Conservation (phyloP, 306 rosid genomes). For the Dalbergia oliveri region DNA sequence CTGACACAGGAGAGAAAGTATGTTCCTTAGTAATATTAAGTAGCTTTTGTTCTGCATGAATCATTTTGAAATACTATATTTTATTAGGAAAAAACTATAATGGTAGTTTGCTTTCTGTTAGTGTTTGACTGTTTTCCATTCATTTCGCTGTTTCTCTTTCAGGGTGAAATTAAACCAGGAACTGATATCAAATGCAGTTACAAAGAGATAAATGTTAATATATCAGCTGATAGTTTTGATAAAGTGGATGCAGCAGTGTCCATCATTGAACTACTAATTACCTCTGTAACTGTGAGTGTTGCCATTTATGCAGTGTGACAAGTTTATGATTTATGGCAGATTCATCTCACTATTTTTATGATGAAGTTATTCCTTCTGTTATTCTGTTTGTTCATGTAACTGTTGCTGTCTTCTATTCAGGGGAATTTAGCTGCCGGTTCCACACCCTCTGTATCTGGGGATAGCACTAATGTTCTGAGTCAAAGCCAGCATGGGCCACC, state of each 20-base stretch:
- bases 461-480: conserved; percentile 44
- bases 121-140: conserved; percentile 14
- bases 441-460: conserved; percentile 54
- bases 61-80: conserved; percentile 28
- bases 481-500: conserved; percentile 52
- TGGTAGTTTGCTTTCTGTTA: conserved; percentile 18
- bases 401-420: conserved; percentile 54
- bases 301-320: conserved; percentile 37
- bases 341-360: background rate
- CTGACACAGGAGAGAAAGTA: conserved; percentile 78
- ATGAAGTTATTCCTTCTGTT: conserved; percentile 23
- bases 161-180: conserved; percentile 78
- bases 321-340: conserved; percentile 32
- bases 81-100: conserved; percentile 18
- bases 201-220: conserved; percentile 70
- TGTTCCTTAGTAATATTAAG: conserved; percentile 28
- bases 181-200: conserved; percentile 60
- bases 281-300: conserved; percentile 85
- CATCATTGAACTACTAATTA: conserved; percentile 78
- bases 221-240: conserved; percentile 91
- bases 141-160: conserved; percentile 34
- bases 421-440: conserved; percentile 73
- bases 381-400: conserved; percentile 37
- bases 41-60: conserved; percentile 32
- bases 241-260: conserved; percentile 92